Evolutionary conservation across 495 filamentous ascomycete species (phyloP), one percentile per base, ranked within the genome.

Genomic region (Ascobolus immersus): DNA sequence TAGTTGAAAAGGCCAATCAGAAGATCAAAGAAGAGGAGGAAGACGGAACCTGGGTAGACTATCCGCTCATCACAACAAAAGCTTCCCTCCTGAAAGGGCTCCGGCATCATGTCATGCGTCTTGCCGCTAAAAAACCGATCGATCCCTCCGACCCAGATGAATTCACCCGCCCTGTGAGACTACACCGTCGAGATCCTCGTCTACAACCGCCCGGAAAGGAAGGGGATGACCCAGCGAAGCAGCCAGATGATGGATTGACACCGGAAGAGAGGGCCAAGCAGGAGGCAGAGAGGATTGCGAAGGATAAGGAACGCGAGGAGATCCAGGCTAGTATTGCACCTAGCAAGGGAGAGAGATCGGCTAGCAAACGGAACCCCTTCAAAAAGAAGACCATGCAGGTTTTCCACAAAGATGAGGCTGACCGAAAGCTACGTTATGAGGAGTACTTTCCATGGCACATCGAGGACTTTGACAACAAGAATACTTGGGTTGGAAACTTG

Each of bases 391-490:
- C 78, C 0, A 62, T 65, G 15, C 64, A 64, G 38, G 61, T 67
- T 8, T 60, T 58, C 33, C 62, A 71, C 25, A 63, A 67, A 42
- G 67, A 68, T 5, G 74, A 76, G 10, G 75, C 76, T 25, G 69
- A 81, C 42, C 73, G 78, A 44, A 80, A 77, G 36, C 62, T 94
- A 14, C 70, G 80, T 39, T 96, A 94, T 41, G 89, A 96, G 49
- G 86, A 96, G 46, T 75, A 78, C 5, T 55, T 91, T 25, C 89
- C 89, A 7, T 96, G 86, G 86, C 81, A 92, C 48, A 51, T 96
- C 30, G 86, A 96, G 46, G 86, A 96, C 52, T 89, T 81, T 34
- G 82, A 93, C 43, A 75, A 78, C 45, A 89, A 79, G 45, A 76
- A 89, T 40, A 73, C 72, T 2, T 96, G 81, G 81, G 72, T 82